Percentiles rank a stretch among this genome's conserved stretches.
Evolutionary conservation across 1,284 basidiomycete genomes (phyloP).

Genomic region (Cryptococcus sp.): DNA sequence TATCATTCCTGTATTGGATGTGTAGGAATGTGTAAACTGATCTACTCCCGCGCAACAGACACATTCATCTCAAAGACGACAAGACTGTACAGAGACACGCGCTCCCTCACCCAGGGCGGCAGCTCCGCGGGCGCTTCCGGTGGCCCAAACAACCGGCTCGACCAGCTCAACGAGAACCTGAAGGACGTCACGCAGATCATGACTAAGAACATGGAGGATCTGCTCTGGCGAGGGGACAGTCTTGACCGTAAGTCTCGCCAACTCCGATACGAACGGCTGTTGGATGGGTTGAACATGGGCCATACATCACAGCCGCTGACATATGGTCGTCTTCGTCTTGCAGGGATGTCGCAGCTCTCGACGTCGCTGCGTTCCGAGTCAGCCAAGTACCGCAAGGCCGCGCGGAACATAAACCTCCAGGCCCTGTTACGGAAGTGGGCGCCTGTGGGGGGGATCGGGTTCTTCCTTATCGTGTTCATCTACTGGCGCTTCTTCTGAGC

Average conservation of each 20-base stretch:
- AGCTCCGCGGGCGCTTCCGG: constrained; percentile 17
- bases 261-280: background rate
- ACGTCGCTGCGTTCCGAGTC: constrained; percentile 95
- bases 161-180: constrained; percentile 89
- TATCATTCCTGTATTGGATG: no score
- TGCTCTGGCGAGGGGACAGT: constrained; percentile 95
- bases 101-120: constrained; percentile 62
- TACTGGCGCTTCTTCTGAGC: constrained; percentile 77
- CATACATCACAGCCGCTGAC: background rate
- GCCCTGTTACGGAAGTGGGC: constrained; percentile 95
- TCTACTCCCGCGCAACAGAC: constrained; percentile 56
- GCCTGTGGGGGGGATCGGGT: constrained; percentile 73
- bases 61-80: constrained; percentile 99
- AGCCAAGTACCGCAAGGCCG: constrained; percentile 94
- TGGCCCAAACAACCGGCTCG: constrained; percentile 57
- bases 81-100: constrained; percentile 87
- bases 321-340: background rate
- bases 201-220: constrained; percentile 99
- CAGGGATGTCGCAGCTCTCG: constrained; percentile 97
- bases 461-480: constrained; percentile 79
- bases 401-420: constrained; percentile 89
- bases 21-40: background rate
- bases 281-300: background rate
- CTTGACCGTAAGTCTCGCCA: constrained; percentile 69
- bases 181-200: constrained; percentile 98